Base-by-base conservation (phyloP, 257 asterid species). In the Oldenlandia corymbosa region DNA sequence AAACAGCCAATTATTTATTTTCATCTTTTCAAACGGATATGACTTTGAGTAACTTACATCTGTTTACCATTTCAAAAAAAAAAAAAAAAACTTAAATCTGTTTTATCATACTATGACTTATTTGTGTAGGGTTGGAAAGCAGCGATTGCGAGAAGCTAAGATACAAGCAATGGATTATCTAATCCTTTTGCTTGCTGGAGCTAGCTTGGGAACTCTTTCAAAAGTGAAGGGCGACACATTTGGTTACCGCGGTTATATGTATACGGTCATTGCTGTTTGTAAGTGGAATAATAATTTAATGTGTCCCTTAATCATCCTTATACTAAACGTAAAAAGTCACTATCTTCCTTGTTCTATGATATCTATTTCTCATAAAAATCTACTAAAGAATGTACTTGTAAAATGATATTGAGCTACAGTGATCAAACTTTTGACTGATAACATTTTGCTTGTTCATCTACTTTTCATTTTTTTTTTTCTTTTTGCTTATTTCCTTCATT, bases 151-250 rank as follows among this genome's bases (percentile, higher is more conserved):
- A 78, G 99, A 93, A 84, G 95, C 96, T 54, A 77, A 85, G 72
- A 47, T 87, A 28, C 99, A 87, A 84, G 97, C 94, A 68, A 97
- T 86, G 32, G 99, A 93, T 74, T 93, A 80, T 75, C 62, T 93
- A 60, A 90, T 90, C 77, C 99, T 93, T 73, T 71, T 93, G 79
- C 81, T 93, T 47, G 99, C 97, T 60, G 99, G 97, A 80, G 96
- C 94, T 37, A 85, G 97, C 86, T 69, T 93, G 73, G 97, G 99
- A 79, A 83, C 83, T 71, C 96, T 93, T 71, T 80, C 95, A 24
- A 85, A 83, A 78, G 84, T 77, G 59, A 81, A 81, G 80, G 99
- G 94, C 0, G 99, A 93, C 76, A 87, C 97, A 21, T 93, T 93
- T 68, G 94, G 95, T 65, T 85, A 81, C 70, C 82, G 62, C 4